phyloP scores from a whole-genome alignment of 768 basidiomycete genomes.

The Kwoniella sp. region DNA sequence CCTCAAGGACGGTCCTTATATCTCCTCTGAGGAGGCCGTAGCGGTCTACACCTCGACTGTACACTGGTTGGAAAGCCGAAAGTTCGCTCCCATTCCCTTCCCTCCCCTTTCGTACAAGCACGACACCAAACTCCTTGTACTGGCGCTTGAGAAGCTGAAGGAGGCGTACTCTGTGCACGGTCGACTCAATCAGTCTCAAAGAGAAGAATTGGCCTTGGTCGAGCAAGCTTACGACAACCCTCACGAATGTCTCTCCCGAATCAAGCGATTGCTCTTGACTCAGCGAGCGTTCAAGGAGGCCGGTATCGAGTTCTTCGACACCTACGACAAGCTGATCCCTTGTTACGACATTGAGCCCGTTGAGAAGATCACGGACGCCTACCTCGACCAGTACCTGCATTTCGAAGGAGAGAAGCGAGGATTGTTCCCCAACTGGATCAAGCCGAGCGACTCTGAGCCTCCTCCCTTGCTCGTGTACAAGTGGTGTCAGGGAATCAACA shows the following conservation, averaged over 20 bases:
- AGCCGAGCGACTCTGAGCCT: conserved; percentile 95
- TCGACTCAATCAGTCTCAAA: conserved; percentile 94
- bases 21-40: conserved; percentile 97
- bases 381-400: conserved; percentile 97
- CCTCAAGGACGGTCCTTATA: conserved; percentile 98
- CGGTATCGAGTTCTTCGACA: conserved; percentile 92
- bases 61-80: conserved; percentile 97
- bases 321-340: conserved; percentile 90
- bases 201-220: conserved; percentile 95
- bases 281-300: conserved; percentile 98
- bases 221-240: conserved; percentile 99
- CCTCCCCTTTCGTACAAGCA: conserved; percentile 99
- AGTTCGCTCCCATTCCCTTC: conserved; percentile 97
- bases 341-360: conserved; percentile 99
- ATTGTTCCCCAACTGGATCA: conserved; percentile 98
- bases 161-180: conserved; percentile 99
- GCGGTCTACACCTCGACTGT: conserved; percentile 98
- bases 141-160: conserved; percentile 96
- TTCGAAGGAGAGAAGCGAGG: conserved; percentile 99
- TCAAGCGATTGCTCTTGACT: conserved; percentile 93
- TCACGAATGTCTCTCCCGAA: conserved; percentile 97
- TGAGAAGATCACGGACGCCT: conserved; percentile 99
- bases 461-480: conserved; percentile 97
- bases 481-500: conserved; percentile 99
- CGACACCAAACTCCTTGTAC: conserved; percentile 93